Conservation (phyloP, 2,329 filamentous ascomycete species). For the Didymella segeticola region DNA sequence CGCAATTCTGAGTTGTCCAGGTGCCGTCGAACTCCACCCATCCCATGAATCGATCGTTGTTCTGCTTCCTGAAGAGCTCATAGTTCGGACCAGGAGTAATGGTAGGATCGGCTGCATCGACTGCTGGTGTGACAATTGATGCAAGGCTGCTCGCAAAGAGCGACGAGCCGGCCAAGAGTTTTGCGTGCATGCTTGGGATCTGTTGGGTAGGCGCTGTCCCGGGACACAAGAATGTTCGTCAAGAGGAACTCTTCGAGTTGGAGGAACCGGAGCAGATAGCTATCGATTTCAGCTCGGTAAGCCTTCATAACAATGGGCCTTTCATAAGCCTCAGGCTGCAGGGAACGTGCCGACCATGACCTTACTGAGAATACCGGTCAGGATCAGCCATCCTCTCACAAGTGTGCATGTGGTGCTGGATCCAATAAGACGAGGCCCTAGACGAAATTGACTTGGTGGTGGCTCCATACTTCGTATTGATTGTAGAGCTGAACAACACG, state of each 20-base stretch:
- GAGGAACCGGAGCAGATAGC: not conserved
- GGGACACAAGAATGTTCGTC: not conserved
- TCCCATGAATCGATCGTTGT: constrained; percentile 32
- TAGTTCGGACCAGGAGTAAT: constrained; percentile 33
- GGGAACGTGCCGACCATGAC: constrained; percentile 5
- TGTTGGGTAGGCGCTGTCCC: not conserved
- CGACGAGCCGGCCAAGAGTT: constrained; percentile 17
- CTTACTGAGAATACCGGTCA: constrained; percentile 21
- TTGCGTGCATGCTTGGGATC: not conserved
- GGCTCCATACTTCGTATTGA: constrained; percentile 24
- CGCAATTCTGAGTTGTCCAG: constrained; percentile 27
- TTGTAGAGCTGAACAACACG: constrained; percentile 22
- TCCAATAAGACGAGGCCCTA: constrained; percentile 22
- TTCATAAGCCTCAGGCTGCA: constrained; percentile 8
- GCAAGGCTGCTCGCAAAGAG: constrained; percentile 27
- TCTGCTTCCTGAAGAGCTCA: constrained; percentile 35
- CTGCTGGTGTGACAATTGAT: constrained; percentile 19
- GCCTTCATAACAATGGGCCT: constrained; percentile 16
- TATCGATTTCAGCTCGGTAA: not conserved
- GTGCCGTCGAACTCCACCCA: constrained; percentile 24
- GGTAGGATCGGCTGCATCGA: constrained; percentile 27
- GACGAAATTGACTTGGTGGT: constrained; percentile 14
- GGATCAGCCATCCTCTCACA: constrained; percentile 9
- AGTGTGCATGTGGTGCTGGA: constrained; percentile 6
- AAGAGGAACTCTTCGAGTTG: not conserved